Base-by-base conservation (phyloP, 2,329 filamentous ascomycete species). In the Ceratocystis alfenasii region DNA sequence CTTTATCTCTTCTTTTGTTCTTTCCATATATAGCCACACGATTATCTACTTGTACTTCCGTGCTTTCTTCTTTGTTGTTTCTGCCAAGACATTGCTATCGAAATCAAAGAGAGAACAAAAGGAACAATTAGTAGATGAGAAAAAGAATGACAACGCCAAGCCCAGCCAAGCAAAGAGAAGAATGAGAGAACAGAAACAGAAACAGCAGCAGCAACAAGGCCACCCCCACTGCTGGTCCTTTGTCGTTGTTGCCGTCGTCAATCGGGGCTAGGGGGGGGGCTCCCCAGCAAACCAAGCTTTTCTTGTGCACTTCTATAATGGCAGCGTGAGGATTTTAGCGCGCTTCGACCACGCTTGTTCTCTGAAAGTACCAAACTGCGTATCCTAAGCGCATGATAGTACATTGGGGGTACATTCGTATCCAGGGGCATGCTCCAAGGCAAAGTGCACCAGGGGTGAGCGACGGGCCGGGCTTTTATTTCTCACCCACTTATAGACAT, bases 401-500 rank as follows among this genome's bases (percentile, higher is more conserved):
- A 59, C 55, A 17, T 59, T 8, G 17, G 15, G 7, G 55, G n/a
- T 59, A 59, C 55, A 15, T 59, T 59, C 55, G 55, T 59, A 59
- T 59, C 55, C 55, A 59, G 55, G 55, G 55, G 55, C 55, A 59
- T 28, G 17, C 55, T 5, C 55, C 55, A 59, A 59, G 28, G 30
- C 8, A 17, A 48, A 7, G 46, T 12, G 20, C 50, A 55, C 25
- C 50, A 55, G 50, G 50, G 55, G 55, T 59, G 55, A 33, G 28
- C 55, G 30, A 59, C 55, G 30, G 55, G 17, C 28, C 55, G 28
- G 28, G 15, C 55, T 36, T 59, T 36, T 36, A 20, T 25, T 20
- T 53, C 48, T 53, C 22, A 53, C 48, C 25, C 55, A 59, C 22
- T 36, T 59, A 25, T 22, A 22, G 20, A 22, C 12, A 53, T 33